Conservation (phyloP, 2,329 filamentous ascomycete genomes). For the Sporothrix luriei region DNA sequence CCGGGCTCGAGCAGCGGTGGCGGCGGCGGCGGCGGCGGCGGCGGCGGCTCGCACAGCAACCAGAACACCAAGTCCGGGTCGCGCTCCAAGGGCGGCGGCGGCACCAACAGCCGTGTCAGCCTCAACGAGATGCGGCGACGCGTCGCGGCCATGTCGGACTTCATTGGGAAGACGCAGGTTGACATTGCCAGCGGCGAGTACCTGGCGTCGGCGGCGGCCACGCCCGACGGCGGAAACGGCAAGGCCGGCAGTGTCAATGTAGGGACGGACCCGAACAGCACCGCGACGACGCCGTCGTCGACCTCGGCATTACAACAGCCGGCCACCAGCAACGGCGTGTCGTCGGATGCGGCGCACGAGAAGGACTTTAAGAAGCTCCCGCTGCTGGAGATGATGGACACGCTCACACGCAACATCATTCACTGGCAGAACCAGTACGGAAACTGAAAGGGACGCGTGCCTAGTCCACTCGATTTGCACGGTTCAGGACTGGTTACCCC, state of each 20-base stretch:
- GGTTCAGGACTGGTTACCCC: not conserved
- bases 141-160: constrained; percentile 82
- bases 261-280: constrained; percentile 8
- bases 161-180: constrained; percentile 84
- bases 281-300: constrained; percentile 22
- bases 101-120: constrained; percentile 69
- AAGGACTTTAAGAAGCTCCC: constrained; percentile 73
- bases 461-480: not conserved
- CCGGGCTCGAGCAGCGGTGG: constrained; percentile 40
- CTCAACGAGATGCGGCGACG: constrained; percentile 88
- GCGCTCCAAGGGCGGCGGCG: constrained; percentile 57
- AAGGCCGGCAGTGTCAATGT: constrained; percentile 2
- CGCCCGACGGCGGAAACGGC: constrained; percentile 46
- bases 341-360: constrained; percentile 22
- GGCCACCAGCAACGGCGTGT: not conserved
- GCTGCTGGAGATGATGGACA: constrained; percentile 89
- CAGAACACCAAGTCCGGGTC: constrained; percentile 53
- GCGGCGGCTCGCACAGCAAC: constrained; percentile 32
- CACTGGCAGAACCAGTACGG: constrained; percentile 79
- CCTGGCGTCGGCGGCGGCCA: constrained; percentile 20
- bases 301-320: not conserved
- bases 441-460: constrained; percentile 30
- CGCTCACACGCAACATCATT: constrained; percentile 75
- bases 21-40: constrained; percentile 33
- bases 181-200: constrained; percentile 70